These are phyloP conservation scores for Acer negundo DNA, from an alignment of 345 rosid genomes.

Conservation along the genomic window DNA sequence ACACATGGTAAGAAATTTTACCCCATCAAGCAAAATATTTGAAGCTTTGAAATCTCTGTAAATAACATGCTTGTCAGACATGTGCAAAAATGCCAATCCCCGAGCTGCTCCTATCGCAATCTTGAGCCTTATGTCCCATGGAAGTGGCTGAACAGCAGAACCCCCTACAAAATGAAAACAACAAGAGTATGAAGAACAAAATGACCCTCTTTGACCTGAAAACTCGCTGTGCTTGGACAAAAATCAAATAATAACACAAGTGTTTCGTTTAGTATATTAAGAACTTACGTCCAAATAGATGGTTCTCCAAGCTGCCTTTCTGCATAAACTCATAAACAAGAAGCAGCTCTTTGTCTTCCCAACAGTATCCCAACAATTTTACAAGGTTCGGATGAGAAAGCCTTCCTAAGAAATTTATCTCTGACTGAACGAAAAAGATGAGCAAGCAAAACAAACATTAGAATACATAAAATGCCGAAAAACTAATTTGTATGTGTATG, in stretches of 20 bases:
- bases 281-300: conserved; percentile 77
- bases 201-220: background rate
- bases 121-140: conserved; percentile 72
- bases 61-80: conserved; percentile 83
- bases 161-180: conserved; percentile 53
- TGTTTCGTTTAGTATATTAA: background rate
- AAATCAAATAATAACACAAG: background rate
- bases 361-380: conserved; percentile 77
- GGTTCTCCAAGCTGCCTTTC: conserved; percentile 95
- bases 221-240: background rate
- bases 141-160: conserved; percentile 75
- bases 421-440: conserved; percentile 54
- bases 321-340: conserved; percentile 90
- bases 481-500: background rate
- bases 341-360: conserved; percentile 80
- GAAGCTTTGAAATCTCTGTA: conserved; percentile 95
- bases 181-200: conserved; percentile 1
- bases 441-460: background rate
- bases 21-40: conserved; percentile 89
- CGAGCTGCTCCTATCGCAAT: conserved; percentile 83
- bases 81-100: conserved; percentile 78
- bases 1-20: conserved; percentile 26
- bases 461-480: too few species aligned
- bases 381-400: conserved; percentile 91
- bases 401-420: conserved; percentile 81